Evolutionary conservation across 2,329 filamentous ascomycete genomes (phyloP), one percentile per base, ranked within the genome.

Genomic region (Myriosclerotinia curreyana): DNA sequence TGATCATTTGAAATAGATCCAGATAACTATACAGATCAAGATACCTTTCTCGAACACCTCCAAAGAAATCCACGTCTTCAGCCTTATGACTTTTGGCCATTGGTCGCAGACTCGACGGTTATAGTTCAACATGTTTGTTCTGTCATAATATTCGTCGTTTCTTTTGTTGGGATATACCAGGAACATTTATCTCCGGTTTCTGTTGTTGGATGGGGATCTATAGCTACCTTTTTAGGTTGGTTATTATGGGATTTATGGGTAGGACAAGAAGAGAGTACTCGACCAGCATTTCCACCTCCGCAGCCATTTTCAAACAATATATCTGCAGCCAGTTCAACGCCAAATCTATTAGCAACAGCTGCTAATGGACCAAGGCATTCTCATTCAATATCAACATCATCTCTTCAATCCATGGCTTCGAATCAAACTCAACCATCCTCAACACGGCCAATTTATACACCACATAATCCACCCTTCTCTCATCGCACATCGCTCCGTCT

Each of bases 11-110:
- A 49, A n/a, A 34, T 56, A 93, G 91, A 96, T 74, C 93, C 95
- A n/a, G 95, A 99, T 76, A 99, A 99, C 76, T 98, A 98, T 75
- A 98, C 95, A 49, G 95, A 99, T 75, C 92, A 95, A 74, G 91
- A 91, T 66, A 98, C 95, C 1, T 99, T 99, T 72, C 87, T 99
- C 69, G 94, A 97, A 74, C 92, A 96, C 72, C 85, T 99, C 22
- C 94, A 99, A 76, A 86, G 93, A 55, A 99, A 99, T 75, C 94
- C 94, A 5, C 88, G 93, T 49, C 84, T 98, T 60, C 89, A 95
- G 69, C 94, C 94, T 0, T 99, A 99, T 76, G 93, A 98, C 74
- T 99, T 99, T 77, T 99, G 95, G 94, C 92, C 93, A 11, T 82
- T 99, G 42, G 92, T 98, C 59, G 91, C 92, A 64, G 94, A 98